Conservation (phyloP, 1,284 basidiomycete species). For the Sporisorium scitamineum region DNA sequence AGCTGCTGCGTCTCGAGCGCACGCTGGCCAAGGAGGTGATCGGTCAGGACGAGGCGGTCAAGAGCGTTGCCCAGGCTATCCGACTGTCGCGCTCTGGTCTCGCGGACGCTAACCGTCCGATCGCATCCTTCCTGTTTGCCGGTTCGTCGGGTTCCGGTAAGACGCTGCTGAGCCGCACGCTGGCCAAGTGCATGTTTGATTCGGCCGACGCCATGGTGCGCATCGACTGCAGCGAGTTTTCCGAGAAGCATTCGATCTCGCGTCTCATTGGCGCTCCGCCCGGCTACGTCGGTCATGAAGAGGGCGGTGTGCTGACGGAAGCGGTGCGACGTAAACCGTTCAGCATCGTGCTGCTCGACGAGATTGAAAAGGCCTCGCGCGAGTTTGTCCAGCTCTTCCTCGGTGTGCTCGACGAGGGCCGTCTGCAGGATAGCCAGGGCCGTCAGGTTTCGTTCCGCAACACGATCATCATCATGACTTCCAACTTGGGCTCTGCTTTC, state of each 20-base stretch:
- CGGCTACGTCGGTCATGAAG: slow-evolving; percentile 88
- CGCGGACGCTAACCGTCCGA: slow-evolving; percentile 73
- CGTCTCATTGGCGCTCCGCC: slow-evolving; percentile 73
- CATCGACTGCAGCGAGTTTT: slow-evolving; percentile 73
- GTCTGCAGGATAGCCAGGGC: slow-evolving; percentile 76
- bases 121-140: slow-evolving; percentile 73
- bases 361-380: slow-evolving; percentile 79
- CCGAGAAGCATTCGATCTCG: slow-evolving; percentile 73
- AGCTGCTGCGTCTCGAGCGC: slow-evolving; percentile 64
- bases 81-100: slow-evolving; percentile 75
- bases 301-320: slow-evolving; percentile 78
- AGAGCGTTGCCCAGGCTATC: slow-evolving; percentile 74
- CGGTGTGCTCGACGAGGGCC: slow-evolving; percentile 89
- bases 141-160: slow-evolving; percentile 73
- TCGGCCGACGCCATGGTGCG: slow-evolving; percentile 73
- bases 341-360: slow-evolving; percentile 69
- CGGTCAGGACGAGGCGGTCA: slow-evolving; percentile 74
- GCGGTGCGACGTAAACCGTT: slow-evolving; percentile 68
- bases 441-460: slow-evolving; percentile 67
- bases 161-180: slow-evolving; percentile 72
- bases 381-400: slow-evolving; percentile 90
- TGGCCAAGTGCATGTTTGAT: slow-evolving; percentile 72
- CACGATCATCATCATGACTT: slow-evolving; percentile 71
- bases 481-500: slow-evolving; percentile 73
- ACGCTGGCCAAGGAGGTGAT: slow-evolving; percentile 70